Conservation (phyloP, 345 rosid genomes). For the Psidium friedrichsthalianum region DNA sequence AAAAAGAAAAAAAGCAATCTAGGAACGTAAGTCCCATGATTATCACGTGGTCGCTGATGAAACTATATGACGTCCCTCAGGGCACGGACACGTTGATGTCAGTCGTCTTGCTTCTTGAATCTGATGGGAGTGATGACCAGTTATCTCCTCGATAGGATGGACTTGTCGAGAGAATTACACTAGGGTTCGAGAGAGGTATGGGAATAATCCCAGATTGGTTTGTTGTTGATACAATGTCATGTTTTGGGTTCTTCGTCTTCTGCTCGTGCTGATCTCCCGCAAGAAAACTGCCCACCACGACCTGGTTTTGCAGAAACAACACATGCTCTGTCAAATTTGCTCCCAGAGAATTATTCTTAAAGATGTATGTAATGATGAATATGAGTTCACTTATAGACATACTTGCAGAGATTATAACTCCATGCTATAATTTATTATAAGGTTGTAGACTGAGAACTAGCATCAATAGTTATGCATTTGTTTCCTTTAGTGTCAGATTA, state of each 20-base stretch:
- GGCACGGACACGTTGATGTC: constrained; percentile 51
- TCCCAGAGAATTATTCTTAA: not conserved
- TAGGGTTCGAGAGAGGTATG: constrained; percentile 23
- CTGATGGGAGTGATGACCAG: constrained; percentile 43
- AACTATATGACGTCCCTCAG: constrained; percentile 14
- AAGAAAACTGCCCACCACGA: constrained; percentile 80
- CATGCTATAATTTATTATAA: not conserved
- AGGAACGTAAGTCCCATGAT: not conserved
- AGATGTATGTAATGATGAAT: not conserved
- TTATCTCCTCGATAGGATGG: constrained; percentile 30
- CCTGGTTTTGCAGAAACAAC: constrained; percentile 22
- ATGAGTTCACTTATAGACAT: not conserved
- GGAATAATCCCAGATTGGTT: constrained; percentile 19
- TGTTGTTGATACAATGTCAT: constrained; percentile 20
- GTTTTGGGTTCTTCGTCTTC: constrained; percentile 42
- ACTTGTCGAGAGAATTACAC: constrained; percentile 16
- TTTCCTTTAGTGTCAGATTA: not conserved
- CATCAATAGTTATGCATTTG: not conserved
- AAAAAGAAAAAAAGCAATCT: not conserved
- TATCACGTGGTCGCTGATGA: not conserved
- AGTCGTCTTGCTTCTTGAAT: constrained; percentile 32
- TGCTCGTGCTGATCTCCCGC: constrained; percentile 65
- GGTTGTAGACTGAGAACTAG: not conserved
- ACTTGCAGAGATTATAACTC: not conserved
- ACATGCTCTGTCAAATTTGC: not conserved